Conservation (phyloP, 2,329 filamentous ascomycete species). For the Alternaria sp. region DNA sequence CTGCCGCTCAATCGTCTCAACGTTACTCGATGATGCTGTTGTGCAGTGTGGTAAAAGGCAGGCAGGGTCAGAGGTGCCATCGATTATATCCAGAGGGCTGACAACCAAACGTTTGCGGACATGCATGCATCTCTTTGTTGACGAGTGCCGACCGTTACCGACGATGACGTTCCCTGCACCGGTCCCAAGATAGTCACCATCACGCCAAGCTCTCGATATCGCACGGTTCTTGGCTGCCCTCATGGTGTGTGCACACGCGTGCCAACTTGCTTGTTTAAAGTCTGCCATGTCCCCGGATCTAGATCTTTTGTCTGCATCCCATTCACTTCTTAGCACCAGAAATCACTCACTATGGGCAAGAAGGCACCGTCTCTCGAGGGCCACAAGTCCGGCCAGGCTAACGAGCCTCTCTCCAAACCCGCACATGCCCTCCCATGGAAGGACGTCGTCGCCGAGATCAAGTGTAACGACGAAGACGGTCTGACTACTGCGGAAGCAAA, state of each 20-base stretch:
- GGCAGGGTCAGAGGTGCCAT: constrained; percentile 1
- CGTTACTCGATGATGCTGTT: not conserved
- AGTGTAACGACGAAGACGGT: constrained; percentile 71
- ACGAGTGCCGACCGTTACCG: constrained; percentile 26
- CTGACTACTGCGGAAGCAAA: constrained; percentile 66
- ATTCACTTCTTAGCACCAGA: constrained; percentile 31
- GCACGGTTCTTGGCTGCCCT: constrained; percentile 37
- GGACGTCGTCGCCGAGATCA: constrained; percentile 62
- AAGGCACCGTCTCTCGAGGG: constrained; percentile 44
- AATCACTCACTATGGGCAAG: constrained; percentile 45
- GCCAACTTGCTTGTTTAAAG: constrained; percentile 36
- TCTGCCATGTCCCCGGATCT: constrained; percentile 34
- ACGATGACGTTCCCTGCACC: constrained; percentile 32
- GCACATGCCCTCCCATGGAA: constrained; percentile 67
- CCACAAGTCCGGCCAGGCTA: constrained; percentile 55
- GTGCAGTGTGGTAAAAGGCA: not conserved
- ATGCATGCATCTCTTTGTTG: constrained; percentile 22
- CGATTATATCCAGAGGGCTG: constrained; percentile 4
- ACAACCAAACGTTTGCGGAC: constrained; percentile 10
- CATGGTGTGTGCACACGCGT: constrained; percentile 30
- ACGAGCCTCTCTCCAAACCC: constrained; percentile 63
- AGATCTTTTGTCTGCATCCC: constrained; percentile 34
- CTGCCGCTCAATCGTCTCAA: not conserved
- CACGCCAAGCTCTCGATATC: constrained; percentile 37
- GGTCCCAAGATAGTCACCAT: constrained; percentile 34